Evolutionary conservation across 306 rosid genomes (phyloP).

Genomic region (Prunus kanzakura): DNA sequence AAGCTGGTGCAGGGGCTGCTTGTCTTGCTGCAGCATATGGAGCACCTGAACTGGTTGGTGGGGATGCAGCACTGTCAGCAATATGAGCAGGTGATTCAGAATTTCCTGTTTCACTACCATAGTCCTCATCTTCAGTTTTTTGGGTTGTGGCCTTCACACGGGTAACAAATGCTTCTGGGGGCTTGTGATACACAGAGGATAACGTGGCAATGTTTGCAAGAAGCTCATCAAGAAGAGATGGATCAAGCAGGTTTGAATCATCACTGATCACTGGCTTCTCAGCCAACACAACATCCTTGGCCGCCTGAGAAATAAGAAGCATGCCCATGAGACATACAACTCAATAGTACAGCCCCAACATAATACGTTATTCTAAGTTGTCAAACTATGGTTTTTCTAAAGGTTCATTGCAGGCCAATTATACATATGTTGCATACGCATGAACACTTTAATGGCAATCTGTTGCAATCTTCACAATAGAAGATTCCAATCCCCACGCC

Average conservation of each 20-base stretch:
- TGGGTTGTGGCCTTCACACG: slow-evolving; percentile 62
- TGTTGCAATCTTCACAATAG: neutral
- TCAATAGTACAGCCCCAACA: neutral
- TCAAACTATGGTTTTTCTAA: neutral
- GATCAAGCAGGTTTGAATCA: slow-evolving; percentile 87
- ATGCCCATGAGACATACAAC: slow-evolving; percentile 28
- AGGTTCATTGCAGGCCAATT: neutral
- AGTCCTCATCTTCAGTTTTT: slow-evolving; percentile 84
- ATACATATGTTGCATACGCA: neutral
- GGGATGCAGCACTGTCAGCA: slow-evolving; percentile 58
- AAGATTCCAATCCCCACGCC: neutral
- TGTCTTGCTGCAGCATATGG: slow-evolving; percentile 48
- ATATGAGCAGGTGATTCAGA: slow-evolving; percentile 63
- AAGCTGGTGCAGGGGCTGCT: slow-evolving; percentile 43
- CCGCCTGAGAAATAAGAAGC: slow-evolving; percentile 68
- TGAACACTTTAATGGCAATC: neutral
- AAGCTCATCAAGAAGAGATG: slow-evolving; percentile 93
- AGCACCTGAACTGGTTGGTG: slow-evolving; percentile 47
- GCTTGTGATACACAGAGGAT: slow-evolving; percentile 98
- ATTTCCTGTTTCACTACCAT: slow-evolving; percentile 72
- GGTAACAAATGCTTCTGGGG: slow-evolving; percentile 94
- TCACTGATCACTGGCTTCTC: slow-evolving; percentile 98
- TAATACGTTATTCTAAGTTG: neutral
- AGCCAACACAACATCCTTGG: slow-evolving; percentile 98
- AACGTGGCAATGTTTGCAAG: slow-evolving; percentile 95